These are phyloP conservation scores for Candida incommunis DNA, from an alignment of 805 yeast genomes.

Conservation along the genomic window DNA sequence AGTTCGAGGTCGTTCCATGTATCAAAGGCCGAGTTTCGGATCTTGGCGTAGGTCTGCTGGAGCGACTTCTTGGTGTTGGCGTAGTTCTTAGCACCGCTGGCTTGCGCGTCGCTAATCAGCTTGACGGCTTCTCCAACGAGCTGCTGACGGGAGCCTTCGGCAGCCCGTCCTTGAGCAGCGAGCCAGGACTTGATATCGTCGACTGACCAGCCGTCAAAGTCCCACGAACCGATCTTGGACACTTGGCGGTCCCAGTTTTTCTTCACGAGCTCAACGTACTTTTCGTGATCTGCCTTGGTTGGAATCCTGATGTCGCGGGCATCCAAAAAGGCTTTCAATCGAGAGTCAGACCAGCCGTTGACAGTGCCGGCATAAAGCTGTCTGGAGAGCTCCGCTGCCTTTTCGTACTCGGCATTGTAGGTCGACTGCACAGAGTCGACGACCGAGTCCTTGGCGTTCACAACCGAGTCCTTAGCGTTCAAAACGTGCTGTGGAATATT, in stretches of 20 bases:
- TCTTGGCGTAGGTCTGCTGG: constrained; percentile 20
- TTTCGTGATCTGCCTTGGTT: constrained; percentile 19
- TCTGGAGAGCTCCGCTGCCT: constrained; percentile 6
- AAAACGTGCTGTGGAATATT: constrained; percentile 3
- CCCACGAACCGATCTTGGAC: constrained; percentile 34
- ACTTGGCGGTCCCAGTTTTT: constrained; percentile 26
- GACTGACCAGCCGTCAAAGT: constrained; percentile 39
- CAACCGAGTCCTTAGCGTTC: constrained; percentile 11
- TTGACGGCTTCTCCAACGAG: constrained; percentile 32
- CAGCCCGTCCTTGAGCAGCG: constrained; percentile 26
- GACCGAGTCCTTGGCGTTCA: constrained; percentile 8
- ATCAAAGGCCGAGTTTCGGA: constrained; percentile 32
- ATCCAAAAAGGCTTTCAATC: constrained; percentile 20
- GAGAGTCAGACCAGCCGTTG: constrained; percentile 20
- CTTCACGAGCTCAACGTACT: constrained; percentile 29
- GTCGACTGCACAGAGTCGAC: background rate
- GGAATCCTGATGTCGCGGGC: constrained; percentile 22
- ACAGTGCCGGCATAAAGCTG: constrained; percentile 13
- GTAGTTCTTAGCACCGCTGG: constrained; percentile 18
- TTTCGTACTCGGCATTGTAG: constrained; percentile 3
- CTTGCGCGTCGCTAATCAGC: constrained; percentile 26
- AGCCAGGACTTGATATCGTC: constrained; percentile 38
- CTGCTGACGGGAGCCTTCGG: constrained; percentile 30
- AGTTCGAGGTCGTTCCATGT: constrained; percentile 42
- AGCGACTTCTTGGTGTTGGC: constrained; percentile 29